Evolutionary conservation across 768 basidiomycete genomes (phyloP), one percentile per base, ranked within the genome.

Genomic region (Mycena polygramma): DNA sequence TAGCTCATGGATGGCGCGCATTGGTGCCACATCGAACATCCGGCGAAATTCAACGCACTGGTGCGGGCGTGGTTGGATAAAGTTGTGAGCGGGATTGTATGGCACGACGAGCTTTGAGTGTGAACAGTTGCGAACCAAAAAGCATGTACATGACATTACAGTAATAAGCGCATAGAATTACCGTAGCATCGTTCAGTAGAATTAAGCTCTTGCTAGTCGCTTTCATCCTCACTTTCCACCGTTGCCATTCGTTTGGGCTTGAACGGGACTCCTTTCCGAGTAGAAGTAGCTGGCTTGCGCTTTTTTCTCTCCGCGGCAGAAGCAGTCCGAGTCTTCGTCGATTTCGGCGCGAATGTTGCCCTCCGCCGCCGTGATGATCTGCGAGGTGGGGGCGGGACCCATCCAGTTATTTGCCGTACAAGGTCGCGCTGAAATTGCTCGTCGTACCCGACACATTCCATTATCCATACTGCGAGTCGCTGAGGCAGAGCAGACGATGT

Each of bases 21-120:
- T 76, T 93, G 92, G 91, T 81, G 86, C 10, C 92, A 92, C 45
- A 79, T 93, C 22, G 92, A 93, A 76, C 77, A 84, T 68, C 88
- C 91, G 0, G 63, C 78, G 2, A 78, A 79, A 51, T 86, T 90
- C 76, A 93, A 93, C 71, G 55, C 66, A 0, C 78, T 86, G 54
- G 79, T 91, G 62, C 81, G 83, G 20, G 76, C 82, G 43, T 93
- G 92, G 91, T 80, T 93, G 52, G 70, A 75, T 8, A 68, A 73
- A 24, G 46, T 66, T 9, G 45, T 69, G 17, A 46, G 49, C 46
- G 54, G 41, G 9, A 52, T 11, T 19, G 63, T 17, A 17, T 48
- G 46, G 35, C 74, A 73, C 54, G 72, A 69, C 24, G 68, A 73
- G 43, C 71, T 72, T 26, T 59, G 46, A 46, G 41, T 10, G 15